These are phyloP conservation scores for Cucurbita argyrosperma DNA, from an alignment of 306 rosid genomes.

Conservation along the genomic window DNA sequence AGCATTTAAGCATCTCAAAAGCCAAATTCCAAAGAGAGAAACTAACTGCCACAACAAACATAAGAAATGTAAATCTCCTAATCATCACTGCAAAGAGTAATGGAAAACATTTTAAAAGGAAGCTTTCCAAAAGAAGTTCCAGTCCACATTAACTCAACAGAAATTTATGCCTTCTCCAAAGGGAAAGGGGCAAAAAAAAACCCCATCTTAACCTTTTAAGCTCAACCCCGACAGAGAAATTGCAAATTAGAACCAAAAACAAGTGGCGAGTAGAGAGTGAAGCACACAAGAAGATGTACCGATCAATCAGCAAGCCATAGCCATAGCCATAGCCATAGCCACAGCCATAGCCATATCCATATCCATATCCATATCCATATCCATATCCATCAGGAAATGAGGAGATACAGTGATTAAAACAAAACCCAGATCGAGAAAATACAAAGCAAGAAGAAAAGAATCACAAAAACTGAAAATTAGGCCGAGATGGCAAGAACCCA, in stretches of 20 bases:
- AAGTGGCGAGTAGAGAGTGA: background rate
- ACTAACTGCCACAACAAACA: conserved; percentile 4
- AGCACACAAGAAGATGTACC: background rate
- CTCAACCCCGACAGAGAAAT: background rate
- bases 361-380: background rate
- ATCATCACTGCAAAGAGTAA: background rate
- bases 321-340: too few relatives aligned
- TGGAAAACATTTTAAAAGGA: background rate
- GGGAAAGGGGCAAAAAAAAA: background rate
- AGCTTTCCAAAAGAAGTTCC: background rate
- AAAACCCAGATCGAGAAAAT: conserved; percentile 22
- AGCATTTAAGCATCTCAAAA: background rate
- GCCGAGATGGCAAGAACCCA: conserved; percentile 23
- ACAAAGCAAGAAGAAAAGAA: background rate
- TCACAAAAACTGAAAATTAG: background rate
- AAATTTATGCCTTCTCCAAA: background rate
- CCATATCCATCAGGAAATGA: conserved; percentile 1
- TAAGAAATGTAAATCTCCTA: background rate
- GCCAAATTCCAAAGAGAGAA: conserved; percentile 3
- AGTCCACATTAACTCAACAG: conserved; percentile 1
- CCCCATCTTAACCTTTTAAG: background rate
- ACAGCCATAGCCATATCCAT: background rate
- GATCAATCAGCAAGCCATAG: background rate
- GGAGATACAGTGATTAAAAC: conserved; percentile 13
- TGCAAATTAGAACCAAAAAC: background rate